A percentile compares a stretch with the other conserved stretches of the same genome.
phyloP scores from a whole-genome alignment of 2,329 filamentous ascomycete species.

The Teratosphaeria nubilosa region DNA sequence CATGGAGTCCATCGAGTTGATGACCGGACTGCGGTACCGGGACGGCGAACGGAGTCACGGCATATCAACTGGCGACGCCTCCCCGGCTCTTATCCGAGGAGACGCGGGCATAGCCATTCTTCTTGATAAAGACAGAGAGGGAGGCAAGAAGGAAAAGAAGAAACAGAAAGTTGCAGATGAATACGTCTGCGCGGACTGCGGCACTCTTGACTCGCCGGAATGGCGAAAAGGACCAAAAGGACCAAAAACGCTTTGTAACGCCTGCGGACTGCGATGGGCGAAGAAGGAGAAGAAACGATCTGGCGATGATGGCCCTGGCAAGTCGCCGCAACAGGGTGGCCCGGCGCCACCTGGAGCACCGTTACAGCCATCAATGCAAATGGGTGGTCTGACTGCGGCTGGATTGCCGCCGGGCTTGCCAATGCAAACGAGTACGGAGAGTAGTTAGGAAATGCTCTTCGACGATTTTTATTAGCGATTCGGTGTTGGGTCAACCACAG shows the following conservation, averaged over 20 bases:
- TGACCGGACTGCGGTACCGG: conserved; percentile 77
- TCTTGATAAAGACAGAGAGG: conserved; percentile 68
- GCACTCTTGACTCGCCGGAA: conserved; percentile 86
- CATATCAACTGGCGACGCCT: conserved; percentile 76
- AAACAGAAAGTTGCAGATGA: conserved; percentile 74
- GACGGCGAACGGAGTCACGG: conserved; percentile 82
- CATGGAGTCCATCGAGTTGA: conserved; percentile 82
- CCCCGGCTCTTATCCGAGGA: conserved; percentile 70
- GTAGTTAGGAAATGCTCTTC: not conserved
- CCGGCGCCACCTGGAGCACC: not conserved
- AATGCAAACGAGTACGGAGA: conserved; percentile 3
- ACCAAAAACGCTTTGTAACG: conserved; percentile 91
- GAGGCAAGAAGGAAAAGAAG: conserved; percentile 75
- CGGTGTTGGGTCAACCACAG: not conserved
- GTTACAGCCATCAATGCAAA: conserved; percentile 1
- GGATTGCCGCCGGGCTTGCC: conserved; percentile 1
- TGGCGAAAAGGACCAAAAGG: conserved; percentile 91
- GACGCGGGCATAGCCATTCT: conserved; percentile 81
- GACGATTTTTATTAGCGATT: not conserved
- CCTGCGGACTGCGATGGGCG: conserved; percentile 54
- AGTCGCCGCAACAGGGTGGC: not conserved
- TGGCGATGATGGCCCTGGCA: conserved; percentile 14
- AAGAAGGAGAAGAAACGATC: conserved; percentile 31
- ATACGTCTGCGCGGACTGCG: conserved; percentile 93
- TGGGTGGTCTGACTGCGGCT: not conserved